Percentiles rank a stretch among this genome's conserved stretches.
phyloP scores from a whole-genome alignment of 768 basidiomycete species.

The Inosperma sp. region DNA sequence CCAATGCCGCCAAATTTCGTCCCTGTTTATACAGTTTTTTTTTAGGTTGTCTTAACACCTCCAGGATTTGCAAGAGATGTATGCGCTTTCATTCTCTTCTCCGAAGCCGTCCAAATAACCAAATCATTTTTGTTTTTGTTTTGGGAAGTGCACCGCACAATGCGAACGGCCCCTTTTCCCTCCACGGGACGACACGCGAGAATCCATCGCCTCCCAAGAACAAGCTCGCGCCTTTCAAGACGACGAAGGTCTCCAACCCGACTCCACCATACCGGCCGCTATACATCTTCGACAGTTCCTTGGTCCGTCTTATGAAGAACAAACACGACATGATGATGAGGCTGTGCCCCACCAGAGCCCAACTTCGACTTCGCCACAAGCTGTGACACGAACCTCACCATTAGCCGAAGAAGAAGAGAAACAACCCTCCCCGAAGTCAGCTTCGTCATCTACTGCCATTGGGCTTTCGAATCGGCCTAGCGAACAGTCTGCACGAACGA shows the following conservation, averaged over 20 bases:
- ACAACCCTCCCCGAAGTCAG: not conserved
- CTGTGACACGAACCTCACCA: too few relatives aligned
- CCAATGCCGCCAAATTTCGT: not conserved
- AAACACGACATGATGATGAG: too few relatives aligned
- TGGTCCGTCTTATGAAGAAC: too few relatives aligned
- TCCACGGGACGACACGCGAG: too few relatives aligned
- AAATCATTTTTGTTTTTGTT: not conserved
- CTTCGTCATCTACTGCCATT: not conserved
- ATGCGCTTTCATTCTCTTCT: constrained; percentile 21
- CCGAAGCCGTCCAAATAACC: not conserved
- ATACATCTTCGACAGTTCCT: too few relatives aligned
- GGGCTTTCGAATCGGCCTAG: not conserved
- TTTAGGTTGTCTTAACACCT: constrained; percentile 57
- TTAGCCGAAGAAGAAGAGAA: too few relatives aligned
- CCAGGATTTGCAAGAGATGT: constrained; percentile 71
- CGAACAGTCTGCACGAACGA: not conserved
- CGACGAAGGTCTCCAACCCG: not conserved
- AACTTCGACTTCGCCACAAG: too few relatives aligned
- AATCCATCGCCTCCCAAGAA: not conserved
- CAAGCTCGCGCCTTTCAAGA: not conserved
- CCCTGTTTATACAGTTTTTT: constrained; percentile 3
- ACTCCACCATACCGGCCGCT: too few relatives aligned
- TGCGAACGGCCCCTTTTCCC: constrained; percentile 20
- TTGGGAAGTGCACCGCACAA: constrained; percentile 14
- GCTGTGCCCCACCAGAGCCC: too few relatives aligned